These are phyloP conservation scores for Termitomyces sp. DNA, from an alignment of 768 basidiomycete species.

Conservation along the genomic window DNA sequence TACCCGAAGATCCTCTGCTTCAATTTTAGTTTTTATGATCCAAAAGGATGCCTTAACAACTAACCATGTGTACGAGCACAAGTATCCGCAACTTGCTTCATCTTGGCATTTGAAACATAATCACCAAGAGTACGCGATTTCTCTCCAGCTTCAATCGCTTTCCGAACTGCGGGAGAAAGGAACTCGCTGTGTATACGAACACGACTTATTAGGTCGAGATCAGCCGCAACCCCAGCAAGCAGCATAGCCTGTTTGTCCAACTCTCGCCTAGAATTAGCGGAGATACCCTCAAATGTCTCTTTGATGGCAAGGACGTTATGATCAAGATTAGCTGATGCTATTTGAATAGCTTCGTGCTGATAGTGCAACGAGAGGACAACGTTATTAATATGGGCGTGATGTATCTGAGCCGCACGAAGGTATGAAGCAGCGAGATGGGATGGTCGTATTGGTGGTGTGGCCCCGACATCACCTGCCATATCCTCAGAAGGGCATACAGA, in stretches of 20 bases:
- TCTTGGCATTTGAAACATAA: constrained; percentile 75
- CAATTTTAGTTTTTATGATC: neutral
- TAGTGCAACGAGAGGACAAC: constrained; percentile 49
- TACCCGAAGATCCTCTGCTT: constrained; percentile 51
- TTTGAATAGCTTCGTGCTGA: constrained; percentile 68
- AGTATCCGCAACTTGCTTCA: constrained; percentile 74
- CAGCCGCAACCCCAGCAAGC: constrained; percentile 62
- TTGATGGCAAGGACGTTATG: constrained; percentile 66
- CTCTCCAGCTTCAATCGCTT: constrained; percentile 69
- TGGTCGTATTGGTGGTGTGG: constrained; percentile 71
- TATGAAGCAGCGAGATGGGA: constrained; percentile 66
- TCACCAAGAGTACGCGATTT: constrained; percentile 69
- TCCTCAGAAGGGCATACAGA: neutral
- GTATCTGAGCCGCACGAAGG: constrained; percentile 56
- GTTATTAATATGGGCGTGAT: constrained; percentile 58
- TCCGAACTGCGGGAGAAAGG: constrained; percentile 60
- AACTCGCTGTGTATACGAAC: constrained; percentile 76
- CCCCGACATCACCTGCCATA: constrained; percentile 49
- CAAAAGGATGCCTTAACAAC: constrained; percentile 23
- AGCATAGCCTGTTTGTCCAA: constrained; percentile 63
- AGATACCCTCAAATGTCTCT: constrained; percentile 66
- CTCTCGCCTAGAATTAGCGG: constrained; percentile 53
- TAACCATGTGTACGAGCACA: constrained; percentile 68
- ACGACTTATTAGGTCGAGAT: constrained; percentile 64
- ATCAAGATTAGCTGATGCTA: constrained; percentile 72